Conservation (phyloP, 106 monocot species). For the Acanthochlamys bracteata region DNA sequence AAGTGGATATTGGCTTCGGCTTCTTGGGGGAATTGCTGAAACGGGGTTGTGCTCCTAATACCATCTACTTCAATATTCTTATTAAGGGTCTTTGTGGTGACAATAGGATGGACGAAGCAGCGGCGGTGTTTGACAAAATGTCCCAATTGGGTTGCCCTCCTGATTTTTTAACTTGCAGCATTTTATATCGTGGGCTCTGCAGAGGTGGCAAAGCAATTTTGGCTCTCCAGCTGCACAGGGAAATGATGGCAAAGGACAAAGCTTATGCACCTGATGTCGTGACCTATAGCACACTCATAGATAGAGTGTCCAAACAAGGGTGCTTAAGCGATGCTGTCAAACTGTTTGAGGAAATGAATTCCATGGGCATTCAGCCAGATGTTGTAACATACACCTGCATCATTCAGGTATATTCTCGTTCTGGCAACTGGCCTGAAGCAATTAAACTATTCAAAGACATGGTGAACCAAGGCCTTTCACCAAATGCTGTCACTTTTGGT, state of each 20-base stretch:
- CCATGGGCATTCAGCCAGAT: background rate
- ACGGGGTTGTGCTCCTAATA: background rate
- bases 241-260: background rate
- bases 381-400: background rate
- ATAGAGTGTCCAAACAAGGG: background rate
- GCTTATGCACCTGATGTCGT: background rate
- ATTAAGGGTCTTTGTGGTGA: background rate
- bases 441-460: background rate
- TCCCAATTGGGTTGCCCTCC: background rate
- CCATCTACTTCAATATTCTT: background rate
- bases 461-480: background rate
- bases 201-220: background rate
- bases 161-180: background rate
- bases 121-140: background rate
- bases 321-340: background rate
- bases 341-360: constrained; percentile 1
- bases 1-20: constrained; percentile 1
- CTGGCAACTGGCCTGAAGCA: constrained; percentile 1
- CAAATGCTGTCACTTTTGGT: background rate
- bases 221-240: background rate
- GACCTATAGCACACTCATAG: constrained; percentile 1
- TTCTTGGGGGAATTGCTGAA: background rate
- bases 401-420: background rate
- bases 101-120: background rate
- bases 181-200: background rate